Percentiles rank a stretch among this genome's conserved stretches.
Evolutionary conservation across 1,139 yeast species (phyloP).

Genomic region (Suhomyces atakaporum): DNA sequence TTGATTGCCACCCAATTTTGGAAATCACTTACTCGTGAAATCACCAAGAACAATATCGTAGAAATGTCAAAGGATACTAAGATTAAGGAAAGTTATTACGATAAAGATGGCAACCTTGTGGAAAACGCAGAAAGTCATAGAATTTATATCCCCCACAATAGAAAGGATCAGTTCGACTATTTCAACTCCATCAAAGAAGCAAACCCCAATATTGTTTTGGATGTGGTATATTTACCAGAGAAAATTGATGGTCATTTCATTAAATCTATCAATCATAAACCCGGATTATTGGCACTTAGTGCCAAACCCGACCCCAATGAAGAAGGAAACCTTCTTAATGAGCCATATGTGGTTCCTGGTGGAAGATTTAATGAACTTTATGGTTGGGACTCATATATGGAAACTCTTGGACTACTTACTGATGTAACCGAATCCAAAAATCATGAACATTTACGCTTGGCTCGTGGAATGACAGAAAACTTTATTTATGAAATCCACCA

Average conservation of each 20-base stretch:
- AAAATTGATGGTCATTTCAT: constrained; percentile 69
- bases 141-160: constrained; percentile 72
- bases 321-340: constrained; percentile 57
- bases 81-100: constrained; percentile 56
- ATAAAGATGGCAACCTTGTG: constrained; percentile 34
- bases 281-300: constrained; percentile 86
- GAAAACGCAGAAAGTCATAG: constrained; percentile 56
- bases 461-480: constrained; percentile 91
- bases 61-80: constrained; percentile 84
- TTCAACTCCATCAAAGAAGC: constrained; percentile 55
- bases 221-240: constrained; percentile 72
- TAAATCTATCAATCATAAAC: constrained; percentile 73
- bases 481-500: constrained; percentile 87
- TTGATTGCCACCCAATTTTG: constrained; percentile 79
- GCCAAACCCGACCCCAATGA: constrained; percentile 55
- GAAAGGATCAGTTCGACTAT: constrained; percentile 73
- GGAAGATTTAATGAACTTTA: constrained; percentile 95
- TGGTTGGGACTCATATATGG: constrained; percentile 98
- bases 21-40: constrained; percentile 73
- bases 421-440: constrained; percentile 58
- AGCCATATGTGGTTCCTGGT: constrained; percentile 95
- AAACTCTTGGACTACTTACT: constrained; percentile 75
- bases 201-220: constrained; percentile 62
- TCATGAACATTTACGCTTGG: constrained; percentile 48
- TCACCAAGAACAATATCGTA: constrained; percentile 61